Evolutionary conservation across 2,329 filamentous ascomycete species (phyloP).

Genomic region (Didymella pinodella): DNA sequence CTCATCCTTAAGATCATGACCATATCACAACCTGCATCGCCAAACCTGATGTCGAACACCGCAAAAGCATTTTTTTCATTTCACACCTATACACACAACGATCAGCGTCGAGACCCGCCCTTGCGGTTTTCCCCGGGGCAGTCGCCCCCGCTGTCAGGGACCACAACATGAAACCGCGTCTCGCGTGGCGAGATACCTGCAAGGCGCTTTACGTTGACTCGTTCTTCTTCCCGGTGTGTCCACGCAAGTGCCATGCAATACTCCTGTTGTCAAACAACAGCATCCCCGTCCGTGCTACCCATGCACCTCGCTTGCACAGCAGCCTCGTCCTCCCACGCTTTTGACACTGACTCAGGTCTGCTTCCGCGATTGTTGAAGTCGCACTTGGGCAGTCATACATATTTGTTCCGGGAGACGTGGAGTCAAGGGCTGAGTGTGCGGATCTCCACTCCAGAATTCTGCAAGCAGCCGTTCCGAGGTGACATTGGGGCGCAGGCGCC

Average conservation of each 20-base stretch:
- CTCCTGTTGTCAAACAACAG: not conserved
- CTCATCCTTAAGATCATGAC: not conserved
- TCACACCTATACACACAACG: not conserved
- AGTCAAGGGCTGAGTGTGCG: not conserved
- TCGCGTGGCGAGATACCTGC: conserved; percentile 10
- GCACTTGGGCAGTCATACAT: conserved; percentile 1
- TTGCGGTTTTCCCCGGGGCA: not conserved
- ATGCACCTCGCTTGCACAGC: conserved; percentile 18
- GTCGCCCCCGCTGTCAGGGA: not conserved
- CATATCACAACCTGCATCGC: not conserved
- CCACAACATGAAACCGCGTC: conserved; percentile 6
- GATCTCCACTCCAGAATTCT: not conserved
- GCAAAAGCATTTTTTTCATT: not conserved
- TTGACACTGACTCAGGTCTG: not conserved
- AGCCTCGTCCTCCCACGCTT: conserved; percentile 3
- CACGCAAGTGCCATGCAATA: not conserved
- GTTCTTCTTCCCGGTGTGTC: not conserved
- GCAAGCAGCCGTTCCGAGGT: conserved; percentile 8
- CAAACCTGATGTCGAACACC: not conserved
- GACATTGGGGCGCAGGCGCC: not conserved
- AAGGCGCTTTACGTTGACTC: not conserved
- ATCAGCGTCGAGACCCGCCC: not conserved
- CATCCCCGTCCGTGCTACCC: conserved; percentile 15
- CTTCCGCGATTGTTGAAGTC: conserved; percentile 18
- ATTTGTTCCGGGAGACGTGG: not conserved